A percentile compares a stretch with the other conserved stretches of the same genome.
These are phyloP conservation scores for Fusarium chuoi DNA, from an alignment of 2,329 filamentous ascomycete genomes.

Conservation along the genomic window DNA sequence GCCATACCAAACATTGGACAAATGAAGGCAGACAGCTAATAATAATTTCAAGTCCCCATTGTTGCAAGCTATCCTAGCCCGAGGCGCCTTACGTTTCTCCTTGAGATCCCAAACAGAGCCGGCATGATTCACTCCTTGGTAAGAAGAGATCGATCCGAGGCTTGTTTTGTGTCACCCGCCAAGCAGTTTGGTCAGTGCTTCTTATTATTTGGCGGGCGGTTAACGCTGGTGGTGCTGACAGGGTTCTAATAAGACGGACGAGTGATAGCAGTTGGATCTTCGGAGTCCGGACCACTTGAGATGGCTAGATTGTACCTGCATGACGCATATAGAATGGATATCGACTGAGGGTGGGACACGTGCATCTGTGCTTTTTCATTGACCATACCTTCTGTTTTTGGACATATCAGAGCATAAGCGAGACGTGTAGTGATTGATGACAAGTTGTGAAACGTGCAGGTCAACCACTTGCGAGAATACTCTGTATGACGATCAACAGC, in stretches of 20 bases:
- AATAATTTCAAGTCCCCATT: constrained; percentile 14
- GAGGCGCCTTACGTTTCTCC: constrained; percentile 35
- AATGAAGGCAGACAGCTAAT: constrained; percentile 4
- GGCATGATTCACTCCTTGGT: constrained; percentile 4
- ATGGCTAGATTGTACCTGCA: constrained; percentile 45
- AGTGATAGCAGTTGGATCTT: constrained; percentile 35
- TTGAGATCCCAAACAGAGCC: constrained; percentile 17
- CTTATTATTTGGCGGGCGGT: constrained; percentile 17
- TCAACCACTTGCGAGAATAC: background rate
- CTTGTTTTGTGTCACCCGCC: constrained; percentile 8
- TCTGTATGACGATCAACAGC: background rate
- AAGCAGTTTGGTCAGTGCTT: constrained; percentile 22
- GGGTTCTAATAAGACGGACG: constrained; percentile 7
- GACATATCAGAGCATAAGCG: constrained; percentile 4
- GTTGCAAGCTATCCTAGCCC: constrained; percentile 3
- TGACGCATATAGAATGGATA: constrained; percentile 29
- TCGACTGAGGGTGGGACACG: constrained; percentile 30
- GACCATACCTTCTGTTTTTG: constrained; percentile 20
- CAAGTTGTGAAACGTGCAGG: constrained; percentile 17
- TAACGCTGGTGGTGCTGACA: constrained; percentile 16
- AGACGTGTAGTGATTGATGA: constrained; percentile 1
- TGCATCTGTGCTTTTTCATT: constrained; percentile 6
- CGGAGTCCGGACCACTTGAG: constrained; percentile 36
- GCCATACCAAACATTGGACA: background rate
- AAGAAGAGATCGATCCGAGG: constrained; percentile 8